Evolutionary conservation across 2,329 filamentous ascomycete genomes (phyloP), one percentile per base, ranked within the genome.

Genomic region (Microascus cirrosus): DNA sequence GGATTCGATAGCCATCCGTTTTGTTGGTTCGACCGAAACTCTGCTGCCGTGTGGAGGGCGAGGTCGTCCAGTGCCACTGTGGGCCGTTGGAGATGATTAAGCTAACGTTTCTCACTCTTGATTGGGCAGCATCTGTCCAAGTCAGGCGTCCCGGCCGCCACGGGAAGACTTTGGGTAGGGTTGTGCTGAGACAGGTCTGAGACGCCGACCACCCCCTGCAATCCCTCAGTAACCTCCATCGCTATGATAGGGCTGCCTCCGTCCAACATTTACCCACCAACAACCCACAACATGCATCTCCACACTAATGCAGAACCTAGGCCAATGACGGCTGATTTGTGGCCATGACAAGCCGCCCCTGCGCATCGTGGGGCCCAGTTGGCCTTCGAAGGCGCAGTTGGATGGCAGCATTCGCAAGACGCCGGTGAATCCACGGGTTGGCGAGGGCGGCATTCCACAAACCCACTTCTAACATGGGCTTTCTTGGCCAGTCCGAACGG

Each of bases 151-250:
- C 28, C 28, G 28, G 28, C 28, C 28, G 28, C 28, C 28, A 32
- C 28, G 8, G 28, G 28, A 32, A 32, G 4, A 8, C 12, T 15
- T 18, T 34, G n/a, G 2, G 8, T 8, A 2, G 13, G 15, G 12
- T 32, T 45, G 25, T 55, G 45, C 50, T 58, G 56, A 20, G 36
- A 58, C 56, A 54, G 51, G 53, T 58, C 50, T 54, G 56, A 58
- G 56, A 58, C 56, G 34, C 10, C 45, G 39, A 51, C 28, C n/a
- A 22, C 36, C 56, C 56, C 56, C 56, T 58, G 56, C 56, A 58
- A 58, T 57, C 24, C 50, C 51, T 13, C n/a, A 20, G 45, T 20
- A 50, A 8, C 5, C 22, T 50, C 45, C 22, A 20, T 50, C 45
- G 45, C 45, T 10, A 24, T 18, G 15, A 53, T 53, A 53, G 51